phyloP scores from a whole-genome alignment of 2,329 filamentous ascomycete genomes.

The Cercospora zeina region DNA sequence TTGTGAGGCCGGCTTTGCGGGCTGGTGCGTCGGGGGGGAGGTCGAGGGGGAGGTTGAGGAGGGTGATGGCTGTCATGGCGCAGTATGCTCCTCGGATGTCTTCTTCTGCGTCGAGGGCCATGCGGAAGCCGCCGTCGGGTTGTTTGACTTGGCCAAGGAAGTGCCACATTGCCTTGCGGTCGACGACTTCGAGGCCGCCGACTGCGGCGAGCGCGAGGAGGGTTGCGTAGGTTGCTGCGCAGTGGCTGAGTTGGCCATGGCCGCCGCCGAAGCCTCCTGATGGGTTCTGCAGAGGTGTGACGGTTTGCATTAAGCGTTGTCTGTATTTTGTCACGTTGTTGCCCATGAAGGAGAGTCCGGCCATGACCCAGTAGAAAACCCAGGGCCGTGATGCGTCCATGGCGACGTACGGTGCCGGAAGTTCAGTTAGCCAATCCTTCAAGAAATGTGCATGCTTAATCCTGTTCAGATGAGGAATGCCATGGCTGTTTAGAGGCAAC shows the following conservation, averaged over 20 bases:
- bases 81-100: constrained; percentile 95
- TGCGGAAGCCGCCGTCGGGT: constrained; percentile 81
- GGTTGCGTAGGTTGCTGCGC: constrained; percentile 84
- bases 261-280: constrained; percentile 89
- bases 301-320: constrained; percentile 65
- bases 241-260: constrained; percentile 85
- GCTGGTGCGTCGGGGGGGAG: constrained; percentile 72
- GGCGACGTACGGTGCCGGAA: constrained; percentile 69
- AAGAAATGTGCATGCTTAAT: constrained; percentile 63
- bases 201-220: constrained; percentile 76
- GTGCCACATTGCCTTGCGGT: constrained; percentile 83
- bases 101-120: constrained; percentile 83
- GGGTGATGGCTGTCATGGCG: constrained; percentile 77
- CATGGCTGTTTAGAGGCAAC: constrained; percentile 61
- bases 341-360: constrained; percentile 72
- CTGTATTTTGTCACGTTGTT: constrained; percentile 69
- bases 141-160: constrained; percentile 89
- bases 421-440: constrained; percentile 54
- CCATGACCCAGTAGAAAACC: constrained; percentile 90
- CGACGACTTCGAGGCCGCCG: constrained; percentile 72
- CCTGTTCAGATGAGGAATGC: constrained; percentile 72
- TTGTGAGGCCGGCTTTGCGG: constrained; percentile 60
- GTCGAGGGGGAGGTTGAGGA: constrained; percentile 79
- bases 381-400: constrained; percentile 89
- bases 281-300: constrained; percentile 76